Evolutionary conservation across 441 rosid genomes (phyloP).

Genomic region (Pelargonium fulgidum): DNA sequence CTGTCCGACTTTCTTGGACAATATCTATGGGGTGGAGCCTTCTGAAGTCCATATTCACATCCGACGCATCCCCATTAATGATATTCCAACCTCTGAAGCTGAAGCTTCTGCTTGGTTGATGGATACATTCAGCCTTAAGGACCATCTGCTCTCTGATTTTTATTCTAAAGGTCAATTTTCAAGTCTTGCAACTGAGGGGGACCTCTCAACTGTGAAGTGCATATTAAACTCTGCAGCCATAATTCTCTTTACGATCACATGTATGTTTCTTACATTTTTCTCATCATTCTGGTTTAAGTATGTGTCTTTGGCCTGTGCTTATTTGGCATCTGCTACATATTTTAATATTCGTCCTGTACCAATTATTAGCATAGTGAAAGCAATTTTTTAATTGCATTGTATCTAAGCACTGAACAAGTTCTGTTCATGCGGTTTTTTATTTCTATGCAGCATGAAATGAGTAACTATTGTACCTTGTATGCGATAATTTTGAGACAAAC

Average conservation of each 20-base stretch:
- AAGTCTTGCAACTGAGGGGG: conserved; percentile 41
- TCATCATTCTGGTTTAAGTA: conserved; percentile 56
- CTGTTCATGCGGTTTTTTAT: neutral
- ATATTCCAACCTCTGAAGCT: conserved; percentile 49
- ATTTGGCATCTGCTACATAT: conserved; percentile 48
- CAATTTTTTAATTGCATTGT: conserved; percentile 18
- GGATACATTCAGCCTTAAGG: conserved; percentile 58
- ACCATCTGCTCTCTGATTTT: conserved; percentile 64
- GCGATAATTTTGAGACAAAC: neutral
- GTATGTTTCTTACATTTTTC: conserved; percentile 58
- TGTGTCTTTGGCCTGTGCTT: conserved; percentile 56
- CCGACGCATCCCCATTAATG: conserved; percentile 39
- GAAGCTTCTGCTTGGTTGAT: conserved; percentile 66
- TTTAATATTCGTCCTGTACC: conserved; percentile 49
- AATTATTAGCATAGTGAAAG: conserved; percentile 25
- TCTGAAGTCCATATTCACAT: conserved; percentile 88
- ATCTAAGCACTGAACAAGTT: neutral
- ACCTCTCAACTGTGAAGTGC: conserved; percentile 56
- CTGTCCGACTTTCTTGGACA: conserved; percentile 80
- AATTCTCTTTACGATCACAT: conserved; percentile 48
- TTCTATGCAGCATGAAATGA: neutral
- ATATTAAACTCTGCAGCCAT: conserved; percentile 42
- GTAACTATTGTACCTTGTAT: neutral
- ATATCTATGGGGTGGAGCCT: conserved; percentile 77
- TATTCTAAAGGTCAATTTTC: conserved; percentile 61